Evolutionary conservation across 2,329 filamentous ascomycete genomes (phyloP).

Genomic region (Aspergillus neotritici): DNA sequence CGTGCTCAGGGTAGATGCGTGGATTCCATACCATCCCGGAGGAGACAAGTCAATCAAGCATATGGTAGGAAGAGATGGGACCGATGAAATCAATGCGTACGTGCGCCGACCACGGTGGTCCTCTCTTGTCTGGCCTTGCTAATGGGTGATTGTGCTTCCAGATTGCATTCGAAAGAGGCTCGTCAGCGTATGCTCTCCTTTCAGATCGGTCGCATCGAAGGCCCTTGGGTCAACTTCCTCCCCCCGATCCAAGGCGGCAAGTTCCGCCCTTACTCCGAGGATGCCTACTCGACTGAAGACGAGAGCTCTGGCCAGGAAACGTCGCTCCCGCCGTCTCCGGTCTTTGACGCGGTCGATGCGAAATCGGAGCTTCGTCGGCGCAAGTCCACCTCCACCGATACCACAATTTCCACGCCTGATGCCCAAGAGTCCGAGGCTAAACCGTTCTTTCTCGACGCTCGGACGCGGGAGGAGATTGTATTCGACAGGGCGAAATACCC

Average conservation of each 20-base stretch:
- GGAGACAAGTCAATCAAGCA: constrained; percentile 87
- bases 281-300: constrained; percentile 39
- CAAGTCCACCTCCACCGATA: constrained; percentile 24
- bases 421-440: constrained; percentile 32
- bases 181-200: constrained; percentile 72
- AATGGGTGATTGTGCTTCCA: constrained; percentile 33
- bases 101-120: constrained; percentile 29
- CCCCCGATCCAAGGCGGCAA: constrained; percentile 87
- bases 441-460: constrained; percentile 62
- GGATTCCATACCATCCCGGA: constrained; percentile 85
- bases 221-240: constrained; percentile 78
- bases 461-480: constrained; percentile 68
- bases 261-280: constrained; percentile 55
- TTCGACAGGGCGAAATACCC: constrained; percentile 79
- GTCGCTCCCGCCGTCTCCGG: constrained; percentile 53
- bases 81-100: constrained; percentile 87
- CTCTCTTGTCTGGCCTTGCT: constrained; percentile 11
- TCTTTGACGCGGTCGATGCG: constrained; percentile 52
- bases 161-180: constrained; percentile 76
- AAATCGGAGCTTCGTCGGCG: constrained; percentile 33
- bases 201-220: constrained; percentile 75
- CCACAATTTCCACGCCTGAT: constrained; percentile 24
- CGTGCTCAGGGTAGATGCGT: constrained; percentile 82
- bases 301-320: constrained; percentile 48
- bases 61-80: constrained; percentile 90